Conservation (phyloP, 441 rosid species). For the Pelargonium citronellum region DNA sequence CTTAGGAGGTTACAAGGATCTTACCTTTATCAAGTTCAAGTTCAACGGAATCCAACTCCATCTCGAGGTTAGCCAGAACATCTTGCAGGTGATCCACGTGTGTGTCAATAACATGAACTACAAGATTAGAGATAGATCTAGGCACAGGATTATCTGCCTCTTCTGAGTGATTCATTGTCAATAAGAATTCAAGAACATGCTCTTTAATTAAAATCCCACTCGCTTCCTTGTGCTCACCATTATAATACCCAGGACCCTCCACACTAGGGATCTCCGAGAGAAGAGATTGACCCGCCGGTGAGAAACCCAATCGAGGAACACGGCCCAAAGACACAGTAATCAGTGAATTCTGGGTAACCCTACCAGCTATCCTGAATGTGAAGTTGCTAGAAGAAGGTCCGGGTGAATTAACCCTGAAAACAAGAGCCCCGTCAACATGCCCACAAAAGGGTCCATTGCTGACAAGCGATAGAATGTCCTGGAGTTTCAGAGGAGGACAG, state of each 20-base stretch:
- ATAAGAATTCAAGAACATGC: conserved; percentile 86
- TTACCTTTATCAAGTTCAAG: conserved; percentile 82
- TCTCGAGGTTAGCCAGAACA: conserved; percentile 77
- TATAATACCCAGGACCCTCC: conserved; percentile 45
- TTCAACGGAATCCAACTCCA: conserved; percentile 80
- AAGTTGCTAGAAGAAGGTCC: conserved; percentile 69
- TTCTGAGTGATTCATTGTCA: conserved; percentile 94
- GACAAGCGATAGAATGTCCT: conserved; percentile 82
- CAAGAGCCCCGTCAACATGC: conserved; percentile 79
- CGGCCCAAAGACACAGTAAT: conserved; percentile 87
- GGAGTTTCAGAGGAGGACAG: conserved; percentile 88
- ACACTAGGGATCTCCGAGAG: conserved; percentile 83
- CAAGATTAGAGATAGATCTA: conserved; percentile 69
- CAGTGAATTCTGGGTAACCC: conserved; percentile 77
- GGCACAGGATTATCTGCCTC: conserved; percentile 97
- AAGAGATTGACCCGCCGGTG: conserved; percentile 65
- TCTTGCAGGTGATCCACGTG: conserved; percentile 93
- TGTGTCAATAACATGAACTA: conserved; percentile 74
- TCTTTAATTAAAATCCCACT: conserved; percentile 58
- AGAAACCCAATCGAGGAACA: conserved; percentile 45
- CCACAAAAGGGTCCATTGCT: conserved; percentile 92
- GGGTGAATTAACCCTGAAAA: conserved; percentile 87
- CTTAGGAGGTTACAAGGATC: too few relatives aligned
- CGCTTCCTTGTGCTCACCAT: conserved; percentile 44
- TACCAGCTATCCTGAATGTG: conserved; percentile 81